Evolutionary conservation across 345 rosid species (phyloP).

Genomic region (Arabis hirsuta): DNA sequence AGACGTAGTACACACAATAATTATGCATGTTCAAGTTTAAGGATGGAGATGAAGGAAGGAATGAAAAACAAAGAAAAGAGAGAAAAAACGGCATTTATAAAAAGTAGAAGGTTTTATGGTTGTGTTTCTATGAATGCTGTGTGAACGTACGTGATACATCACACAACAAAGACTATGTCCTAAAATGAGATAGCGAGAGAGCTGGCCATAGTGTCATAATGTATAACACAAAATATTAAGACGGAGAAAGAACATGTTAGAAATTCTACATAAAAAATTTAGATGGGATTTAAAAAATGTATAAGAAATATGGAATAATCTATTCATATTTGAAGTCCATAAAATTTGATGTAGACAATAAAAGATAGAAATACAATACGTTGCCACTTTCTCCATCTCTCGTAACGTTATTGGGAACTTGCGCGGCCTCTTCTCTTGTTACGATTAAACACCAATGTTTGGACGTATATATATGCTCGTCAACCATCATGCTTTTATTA

Average conservation of each 20-base stretch:
- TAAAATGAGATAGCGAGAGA: neutral
- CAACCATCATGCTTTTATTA: neutral
- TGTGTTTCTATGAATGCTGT: neutral
- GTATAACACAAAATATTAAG: too few species aligned
- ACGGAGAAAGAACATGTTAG: too few species aligned
- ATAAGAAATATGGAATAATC: too few species aligned
- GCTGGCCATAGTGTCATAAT: too few species aligned
- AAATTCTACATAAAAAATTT: too few species aligned
- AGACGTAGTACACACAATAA: neutral
- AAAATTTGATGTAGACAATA: too few species aligned
- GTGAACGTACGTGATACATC: conserved; percentile 7
- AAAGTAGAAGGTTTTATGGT: neutral
- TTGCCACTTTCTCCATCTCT: conserved; percentile 4
- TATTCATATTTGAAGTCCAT: too few species aligned
- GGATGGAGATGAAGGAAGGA: neutral
- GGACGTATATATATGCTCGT: conserved; percentile 14
- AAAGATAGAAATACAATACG: neutral
- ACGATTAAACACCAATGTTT: conserved; percentile 26
- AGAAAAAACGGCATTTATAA: neutral
- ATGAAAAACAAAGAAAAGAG: neutral
- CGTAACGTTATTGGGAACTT: conserved; percentile 2
- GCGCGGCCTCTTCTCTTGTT: neutral
- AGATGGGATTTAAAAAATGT: too few species aligned
- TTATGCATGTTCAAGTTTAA: neutral
- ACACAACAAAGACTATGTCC: conserved; percentile 6